phyloP scores from a whole-genome alignment of 2,329 filamentous ascomycete species.

The Talaromyces sp. region DNA sequence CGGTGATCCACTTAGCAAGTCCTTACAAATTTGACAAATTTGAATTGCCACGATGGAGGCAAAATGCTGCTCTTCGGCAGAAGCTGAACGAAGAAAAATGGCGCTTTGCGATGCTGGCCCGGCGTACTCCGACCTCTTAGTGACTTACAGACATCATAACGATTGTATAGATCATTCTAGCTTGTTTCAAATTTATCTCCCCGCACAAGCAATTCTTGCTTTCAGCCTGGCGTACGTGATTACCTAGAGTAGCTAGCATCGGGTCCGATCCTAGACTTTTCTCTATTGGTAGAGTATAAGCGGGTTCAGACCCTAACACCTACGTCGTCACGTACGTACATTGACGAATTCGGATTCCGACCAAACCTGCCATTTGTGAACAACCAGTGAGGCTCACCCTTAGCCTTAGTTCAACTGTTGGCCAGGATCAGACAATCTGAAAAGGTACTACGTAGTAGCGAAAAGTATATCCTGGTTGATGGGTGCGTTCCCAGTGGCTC shows the following conservation, averaged over 20 bases:
- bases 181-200: conserved; percentile 4
- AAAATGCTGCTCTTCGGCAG: neutral
- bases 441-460: neutral
- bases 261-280: conserved; percentile 8
- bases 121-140: neutral
- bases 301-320: conserved; percentile 3
- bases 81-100: neutral
- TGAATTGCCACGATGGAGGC: neutral
- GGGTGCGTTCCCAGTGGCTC: conserved; percentile 1
- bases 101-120: neutral
- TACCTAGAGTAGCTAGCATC: neutral
- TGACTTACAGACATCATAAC: neutral
- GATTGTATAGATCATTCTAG: conserved; percentile 2
- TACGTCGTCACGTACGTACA: neutral
- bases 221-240: neutral
- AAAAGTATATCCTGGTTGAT: neutral
- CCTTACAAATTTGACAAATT: no score
- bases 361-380: neutral
- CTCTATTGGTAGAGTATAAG: conserved; percentile 8
- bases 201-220: neutral
- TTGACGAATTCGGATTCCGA: neutral
- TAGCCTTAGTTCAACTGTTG: neutral
- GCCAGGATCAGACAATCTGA: neutral
- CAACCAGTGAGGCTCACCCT: neutral
- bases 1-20: neutral